These are phyloP conservation scores for Coffea canephora DNA, from an alignment of 257 asterid species.

Conservation along the genomic window DNA sequence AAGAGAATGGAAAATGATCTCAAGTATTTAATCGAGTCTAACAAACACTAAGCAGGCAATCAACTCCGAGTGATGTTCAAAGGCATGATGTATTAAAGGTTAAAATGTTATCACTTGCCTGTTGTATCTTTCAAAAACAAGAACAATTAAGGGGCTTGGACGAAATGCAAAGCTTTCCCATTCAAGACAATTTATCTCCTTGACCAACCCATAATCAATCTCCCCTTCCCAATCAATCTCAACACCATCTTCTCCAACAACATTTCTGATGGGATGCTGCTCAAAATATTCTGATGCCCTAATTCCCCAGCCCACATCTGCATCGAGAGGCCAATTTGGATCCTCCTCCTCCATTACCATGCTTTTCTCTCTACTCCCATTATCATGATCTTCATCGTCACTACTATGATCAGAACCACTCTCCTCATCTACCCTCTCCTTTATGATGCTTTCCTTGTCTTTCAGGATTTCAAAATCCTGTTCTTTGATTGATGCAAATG, in stretches of 20 bases:
- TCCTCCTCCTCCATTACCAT: slow-evolving; percentile 71
- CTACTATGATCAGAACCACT: slow-evolving; percentile 29
- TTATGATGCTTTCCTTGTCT: slow-evolving; percentile 57
- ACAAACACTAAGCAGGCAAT: neutral
- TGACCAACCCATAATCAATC: slow-evolving; percentile 70
- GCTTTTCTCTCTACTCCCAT: slow-evolving; percentile 23
- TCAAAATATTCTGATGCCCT: slow-evolving; percentile 93
- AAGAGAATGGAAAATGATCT: slow-evolving; percentile 5
- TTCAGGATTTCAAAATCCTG: slow-evolving; percentile 63
- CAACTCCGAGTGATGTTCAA: neutral
- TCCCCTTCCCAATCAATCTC: slow-evolving; percentile 96
- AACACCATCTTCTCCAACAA: slow-evolving; percentile 68
- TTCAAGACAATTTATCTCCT: slow-evolving; percentile 89
- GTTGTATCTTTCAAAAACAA: slow-evolving; percentile 84
- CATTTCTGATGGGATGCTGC: slow-evolving; percentile 71
- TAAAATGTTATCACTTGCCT: slow-evolving; percentile 36
- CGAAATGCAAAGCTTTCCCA: slow-evolving; percentile 99
- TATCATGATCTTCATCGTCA: slow-evolving; percentile 39
- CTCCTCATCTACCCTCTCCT: slow-evolving; percentile 43
- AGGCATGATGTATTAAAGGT: neutral
- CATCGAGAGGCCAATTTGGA: slow-evolving; percentile 96
- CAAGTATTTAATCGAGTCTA: neutral
- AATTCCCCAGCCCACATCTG: slow-evolving; percentile 96
- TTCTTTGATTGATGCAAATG: slow-evolving; percentile 63
- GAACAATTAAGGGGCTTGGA: slow-evolving; percentile 90